Conservation (phyloP, 2,329 filamentous ascomycete species). For the Ceratocystis alfenasii region DNA sequence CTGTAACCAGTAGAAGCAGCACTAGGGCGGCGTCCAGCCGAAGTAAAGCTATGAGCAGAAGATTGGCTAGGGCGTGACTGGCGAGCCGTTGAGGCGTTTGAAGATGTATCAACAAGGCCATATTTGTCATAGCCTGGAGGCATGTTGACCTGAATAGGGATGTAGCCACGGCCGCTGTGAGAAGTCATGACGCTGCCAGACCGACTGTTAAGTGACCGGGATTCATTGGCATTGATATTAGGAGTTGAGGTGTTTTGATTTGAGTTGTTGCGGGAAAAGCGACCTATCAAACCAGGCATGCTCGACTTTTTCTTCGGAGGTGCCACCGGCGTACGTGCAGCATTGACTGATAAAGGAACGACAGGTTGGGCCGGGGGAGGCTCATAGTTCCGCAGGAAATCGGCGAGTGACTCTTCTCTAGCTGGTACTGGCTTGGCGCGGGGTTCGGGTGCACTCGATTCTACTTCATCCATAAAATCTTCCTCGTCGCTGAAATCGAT, state of each 20-base stretch:
- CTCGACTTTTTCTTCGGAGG: constrained; percentile 52
- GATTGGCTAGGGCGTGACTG: constrained; percentile 19
- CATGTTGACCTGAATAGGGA: constrained; percentile 43
- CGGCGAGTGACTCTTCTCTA: constrained; percentile 55
- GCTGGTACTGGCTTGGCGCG: constrained; percentile 29
- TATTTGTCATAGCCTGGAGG: constrained; percentile 37
- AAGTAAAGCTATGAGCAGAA: constrained; percentile 9
- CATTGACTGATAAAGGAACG: constrained; percentile 27
- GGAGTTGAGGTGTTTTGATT: constrained; percentile 27
- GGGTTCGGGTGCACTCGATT: constrained; percentile 30
- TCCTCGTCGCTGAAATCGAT: constrained; percentile 69
- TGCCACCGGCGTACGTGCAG: constrained; percentile 27
- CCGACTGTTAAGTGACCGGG: constrained; percentile 32
- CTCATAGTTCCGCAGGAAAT: constrained; percentile 59
- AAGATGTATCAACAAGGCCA: constrained; percentile 27
- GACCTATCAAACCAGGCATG: constrained; percentile 48
- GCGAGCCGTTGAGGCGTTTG: constrained; percentile 21
- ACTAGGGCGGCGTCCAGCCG: constrained; percentile 1
- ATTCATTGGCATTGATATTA: constrained; percentile 25
- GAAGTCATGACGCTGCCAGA: constrained; percentile 27
- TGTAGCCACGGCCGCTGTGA: constrained; percentile 33
- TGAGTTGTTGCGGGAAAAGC: constrained; percentile 37
- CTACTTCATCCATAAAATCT: constrained; percentile 42
- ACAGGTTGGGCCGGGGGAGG: constrained; percentile 44
- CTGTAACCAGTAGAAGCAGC: constrained; percentile 12